Evolutionary conservation across 2,329 filamentous ascomycete species (phyloP).

Genomic region (Metarhizium robertsii): DNA sequence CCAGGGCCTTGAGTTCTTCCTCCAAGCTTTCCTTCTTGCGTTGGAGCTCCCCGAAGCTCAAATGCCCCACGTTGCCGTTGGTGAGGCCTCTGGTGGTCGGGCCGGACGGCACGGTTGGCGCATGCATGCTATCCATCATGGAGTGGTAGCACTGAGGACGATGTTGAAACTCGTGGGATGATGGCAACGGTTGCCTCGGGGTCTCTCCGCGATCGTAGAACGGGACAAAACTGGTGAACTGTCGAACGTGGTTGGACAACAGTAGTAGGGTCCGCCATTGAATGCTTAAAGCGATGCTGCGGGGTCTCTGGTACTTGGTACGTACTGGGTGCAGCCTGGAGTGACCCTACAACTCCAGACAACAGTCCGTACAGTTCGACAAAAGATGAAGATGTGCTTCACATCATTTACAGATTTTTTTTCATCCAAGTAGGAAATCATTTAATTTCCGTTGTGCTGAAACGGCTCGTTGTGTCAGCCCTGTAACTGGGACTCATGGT

Average conservation of each 20-base stretch:
- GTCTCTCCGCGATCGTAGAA: not conserved
- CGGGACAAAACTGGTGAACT: not conserved
- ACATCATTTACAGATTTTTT: no score
- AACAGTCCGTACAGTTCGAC: no score
- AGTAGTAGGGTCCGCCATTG: not conserved
- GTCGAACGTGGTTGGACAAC: not conserved
- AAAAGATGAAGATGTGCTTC: no score
- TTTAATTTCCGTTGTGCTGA: no score
- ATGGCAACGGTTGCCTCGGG: not conserved
- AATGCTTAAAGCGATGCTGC: not conserved
- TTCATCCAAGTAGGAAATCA: no score
- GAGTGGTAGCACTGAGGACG: not conserved
- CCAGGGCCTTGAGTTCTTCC: constrained; percentile 74
- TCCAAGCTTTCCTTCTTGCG: constrained; percentile 78
- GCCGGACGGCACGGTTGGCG: constrained; percentile 59
- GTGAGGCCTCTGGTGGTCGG: constrained; percentile 53
- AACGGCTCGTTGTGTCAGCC: no score
- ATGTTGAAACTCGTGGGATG: not conserved
- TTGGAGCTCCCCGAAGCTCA: constrained; percentile 73
- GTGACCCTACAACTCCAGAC: not conserved
- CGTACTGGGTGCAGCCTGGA: not conserved
- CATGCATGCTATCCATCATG: constrained; percentile 46
- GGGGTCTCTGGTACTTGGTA: not conserved
- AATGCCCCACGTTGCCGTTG: constrained; percentile 53
- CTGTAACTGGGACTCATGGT: no score